Percentiles rank a stretch among this genome's conserved stretches.
These are phyloP conservation scores for Sherardia arvensis DNA, from an alignment of 257 asterid species.

Conservation along the genomic window DNA sequence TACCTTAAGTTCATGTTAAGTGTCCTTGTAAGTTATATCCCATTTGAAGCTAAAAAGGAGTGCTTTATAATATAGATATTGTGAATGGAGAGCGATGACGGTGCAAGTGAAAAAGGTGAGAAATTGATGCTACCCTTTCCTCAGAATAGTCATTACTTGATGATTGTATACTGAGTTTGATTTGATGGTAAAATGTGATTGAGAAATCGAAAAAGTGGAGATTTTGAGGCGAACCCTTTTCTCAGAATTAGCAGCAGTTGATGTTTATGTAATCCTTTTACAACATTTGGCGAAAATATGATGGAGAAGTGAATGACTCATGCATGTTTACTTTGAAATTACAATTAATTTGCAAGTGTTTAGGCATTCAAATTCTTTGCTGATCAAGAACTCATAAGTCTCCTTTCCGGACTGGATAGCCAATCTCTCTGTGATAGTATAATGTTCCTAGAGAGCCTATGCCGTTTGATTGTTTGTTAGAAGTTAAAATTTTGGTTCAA, in stretches of 20 bases:
- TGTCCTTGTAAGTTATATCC: no score
- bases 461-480: neutral
- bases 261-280: no score
- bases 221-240: neutral
- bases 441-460: neutral
- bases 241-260: no score
- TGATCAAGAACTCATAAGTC: neutral
- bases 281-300: no score
- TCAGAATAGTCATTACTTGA: conserved; percentile 10
- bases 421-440: neutral
- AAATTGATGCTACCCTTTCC: conserved; percentile 15
- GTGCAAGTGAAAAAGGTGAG: conserved; percentile 89
- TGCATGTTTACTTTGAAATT: neutral
- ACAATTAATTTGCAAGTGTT: neutral
- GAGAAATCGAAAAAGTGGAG: neutral
- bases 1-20: no score
- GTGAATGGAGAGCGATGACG: conserved; percentile 57
- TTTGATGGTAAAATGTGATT: neutral
- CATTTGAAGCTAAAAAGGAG: no score
- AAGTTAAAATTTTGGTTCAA: no score
- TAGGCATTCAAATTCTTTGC: neutral
- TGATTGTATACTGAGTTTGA: conserved; percentile 2
- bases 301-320: neutral
- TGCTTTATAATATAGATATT: no score
- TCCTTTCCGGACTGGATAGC: no score